Base-by-base conservation (phyloP, 306 rosid genomes). In the Prunus fruticosa region DNA sequence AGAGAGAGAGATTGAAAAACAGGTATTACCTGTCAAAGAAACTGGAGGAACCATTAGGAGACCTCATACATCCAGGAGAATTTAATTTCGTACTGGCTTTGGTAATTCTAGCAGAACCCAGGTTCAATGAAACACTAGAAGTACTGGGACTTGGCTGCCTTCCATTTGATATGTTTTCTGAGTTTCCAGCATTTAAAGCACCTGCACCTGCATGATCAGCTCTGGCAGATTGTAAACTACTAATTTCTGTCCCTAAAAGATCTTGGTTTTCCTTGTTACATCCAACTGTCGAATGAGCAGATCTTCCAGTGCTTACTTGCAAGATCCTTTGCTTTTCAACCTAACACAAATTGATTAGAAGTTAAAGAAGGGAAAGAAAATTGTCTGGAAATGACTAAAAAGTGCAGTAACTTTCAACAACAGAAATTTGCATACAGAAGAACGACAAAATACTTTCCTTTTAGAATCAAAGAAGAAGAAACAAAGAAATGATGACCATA, bases 251-350 rank as follows among this genome's bases (percentile, higher is more conserved):
- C 56, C 71, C 72, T 28, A 77, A 76, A 73, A 73, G 65, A 66
- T 27, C 88, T 61, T 56, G 73, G 66, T 81, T 79, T 69, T 76
- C 86, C 73, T 47, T 71, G 65, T 66, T 74, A 73, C 78, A 72
- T 82, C 78, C 89, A 80, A 79, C 88, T 43, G 82, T 75, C 75
- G 76, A 63, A 63, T 86, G 78, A 70, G 14, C 79, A 47, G 81
- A 73, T 81, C 87, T 92, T 45, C 75, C 89, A 43, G 20, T 56
- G 71, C 79, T 87, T 58, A 68, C 87, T 80, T 78, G 93, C 87
- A 89, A 83, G 86, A 95, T 95, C 87, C 86, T 89, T 63, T 89
- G 88, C 85, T 89, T 95, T 84, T 92, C 98, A 84, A 92, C 96
- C 98, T 94, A 74, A 50, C 34, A 76, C 25, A 57, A 64, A 63